These are phyloP conservation scores for Boletus vermiculosoides DNA, from an alignment of 768 basidiomycete genomes.

Conservation along the genomic window DNA sequence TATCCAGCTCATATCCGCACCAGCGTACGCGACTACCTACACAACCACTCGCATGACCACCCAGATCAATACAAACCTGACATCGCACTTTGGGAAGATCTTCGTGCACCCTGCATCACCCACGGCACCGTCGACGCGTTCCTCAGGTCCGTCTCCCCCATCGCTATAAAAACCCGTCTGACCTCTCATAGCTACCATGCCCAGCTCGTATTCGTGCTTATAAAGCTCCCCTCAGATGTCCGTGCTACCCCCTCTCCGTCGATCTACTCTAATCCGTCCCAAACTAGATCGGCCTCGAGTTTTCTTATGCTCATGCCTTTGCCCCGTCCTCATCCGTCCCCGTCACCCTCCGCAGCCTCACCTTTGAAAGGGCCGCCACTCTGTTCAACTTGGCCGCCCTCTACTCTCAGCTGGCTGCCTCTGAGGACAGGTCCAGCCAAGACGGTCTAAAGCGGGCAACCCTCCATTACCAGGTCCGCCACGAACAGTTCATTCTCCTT, in stretches of 20 bases:
- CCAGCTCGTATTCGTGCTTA: constrained; percentile 78
- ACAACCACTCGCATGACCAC: constrained; percentile 65
- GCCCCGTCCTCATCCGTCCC: constrained; percentile 48
- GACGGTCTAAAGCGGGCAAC: constrained; percentile 87
- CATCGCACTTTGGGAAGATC: constrained; percentile 63
- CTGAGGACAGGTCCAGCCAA: constrained; percentile 63
- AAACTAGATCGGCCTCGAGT: constrained; percentile 62
- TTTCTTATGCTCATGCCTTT: constrained; percentile 76
- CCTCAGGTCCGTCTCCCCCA: constrained; percentile 52
- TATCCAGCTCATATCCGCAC: constrained; percentile 53
- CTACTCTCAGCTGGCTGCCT: constrained; percentile 75
- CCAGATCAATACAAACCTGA: constrained; percentile 85
- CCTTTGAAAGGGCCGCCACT: constrained; percentile 75
- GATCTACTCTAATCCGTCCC: constrained; percentile 11
- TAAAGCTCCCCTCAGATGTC: constrained; percentile 83
- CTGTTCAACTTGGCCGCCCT: constrained; percentile 86
- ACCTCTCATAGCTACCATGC: constrained; percentile 74
- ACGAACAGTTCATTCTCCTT: neutral
- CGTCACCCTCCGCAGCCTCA: constrained; percentile 66
- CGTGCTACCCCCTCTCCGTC: constrained; percentile 18
- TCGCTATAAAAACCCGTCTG: neutral
- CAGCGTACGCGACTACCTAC: constrained; percentile 63
- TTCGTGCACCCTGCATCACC: constrained; percentile 57
- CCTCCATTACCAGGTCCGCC: constrained; percentile 62
- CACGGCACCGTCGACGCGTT: constrained; percentile 51